phyloP scores from a whole-genome alignment of 768 basidiomycete genomes.

The Tulasnella sp. region DNA sequence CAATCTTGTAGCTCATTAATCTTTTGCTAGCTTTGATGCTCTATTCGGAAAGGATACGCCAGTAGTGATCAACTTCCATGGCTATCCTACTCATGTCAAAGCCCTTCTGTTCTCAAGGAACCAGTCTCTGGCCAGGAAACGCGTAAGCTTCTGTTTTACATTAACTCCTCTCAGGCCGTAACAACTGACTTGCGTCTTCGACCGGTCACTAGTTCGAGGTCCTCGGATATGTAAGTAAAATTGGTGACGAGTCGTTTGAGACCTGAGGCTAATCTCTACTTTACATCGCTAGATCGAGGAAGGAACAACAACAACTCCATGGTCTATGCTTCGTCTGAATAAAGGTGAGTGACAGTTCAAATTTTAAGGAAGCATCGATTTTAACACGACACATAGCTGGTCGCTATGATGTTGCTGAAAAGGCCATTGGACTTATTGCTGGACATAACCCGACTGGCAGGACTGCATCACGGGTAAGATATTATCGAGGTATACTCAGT shows the following conservation, averaged over 20 bases:
- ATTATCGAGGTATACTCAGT: neutral
- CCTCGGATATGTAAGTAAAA: constrained; percentile 19
- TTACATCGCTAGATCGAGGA: constrained; percentile 18
- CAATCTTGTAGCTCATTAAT: neutral
- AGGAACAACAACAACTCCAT: constrained; percentile 69
- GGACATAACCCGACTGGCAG: constrained; percentile 19
- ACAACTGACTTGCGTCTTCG: constrained; percentile 16
- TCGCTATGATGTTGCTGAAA: constrained; percentile 26
- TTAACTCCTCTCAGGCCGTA: neutral
- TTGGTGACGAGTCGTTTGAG: neutral
- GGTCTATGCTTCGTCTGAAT: constrained; percentile 26
- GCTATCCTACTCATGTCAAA: constrained; percentile 59
- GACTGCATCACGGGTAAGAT: constrained; percentile 12
- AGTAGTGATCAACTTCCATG: constrained; percentile 75
- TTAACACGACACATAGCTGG: constrained; percentile 23
- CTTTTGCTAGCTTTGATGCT: constrained; percentile 37
- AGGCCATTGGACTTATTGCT: constrained; percentile 25
- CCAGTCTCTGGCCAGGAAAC: constrained; percentile 13
- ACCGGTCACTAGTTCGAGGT: constrained; percentile 19
- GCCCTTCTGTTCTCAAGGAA: constrained; percentile 38
- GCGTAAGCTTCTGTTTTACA: neutral
- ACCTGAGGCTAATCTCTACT: neutral
- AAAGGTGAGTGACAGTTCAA: constrained; percentile 5
- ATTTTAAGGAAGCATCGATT: neutral
- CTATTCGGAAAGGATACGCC: constrained; percentile 60